Base-by-base conservation (phyloP, 1,139 yeast species). In the Oligophagozyma castellii region DNA sequence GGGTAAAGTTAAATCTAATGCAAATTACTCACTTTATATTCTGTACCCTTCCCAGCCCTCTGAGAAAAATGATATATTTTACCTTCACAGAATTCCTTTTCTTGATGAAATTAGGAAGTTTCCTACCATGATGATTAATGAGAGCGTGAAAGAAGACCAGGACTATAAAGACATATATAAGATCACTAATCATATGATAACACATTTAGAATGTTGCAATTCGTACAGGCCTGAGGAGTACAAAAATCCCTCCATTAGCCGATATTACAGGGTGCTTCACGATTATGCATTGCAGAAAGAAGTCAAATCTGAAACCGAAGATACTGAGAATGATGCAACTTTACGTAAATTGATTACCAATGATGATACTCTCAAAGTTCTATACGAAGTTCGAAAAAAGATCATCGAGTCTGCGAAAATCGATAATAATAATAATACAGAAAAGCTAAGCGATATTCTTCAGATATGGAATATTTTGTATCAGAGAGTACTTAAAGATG, bases 261-360 rank as follows among this genome's bases (percentile, higher is more conserved):
- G 71, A 59, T 78, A 74, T 43, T 76, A 72, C 50, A 65, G 68
- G 35, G 58, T 73, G 0, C 52, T 83, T 15, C 74, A 75, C 43
- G 77, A 79, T 33, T 70, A 72, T 35, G 63, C 81, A 12, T 55
- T 84, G 27, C 86, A 78, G 39, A 65, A 67, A 11, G 78, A 70
- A 35, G 53, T 63, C 46, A 1, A 27, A 34, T 24, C 16, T 21
- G 16, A 37, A 36, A 6, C 52, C 29, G 44, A 42, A 14, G 40
- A 34, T 7, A 29, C 29, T 14, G 27, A 21, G 7, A 24, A 30
- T 13, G 23, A 28, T 7, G 12, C 35, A 19, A 12, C 7, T 7
- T 10, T 18, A 7, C 7, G 20, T 7, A 18, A 7, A 18, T 10
- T 18, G 8, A 7, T 54, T 10, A 25, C 32, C 3, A 58, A 53